Evolutionary conservation across 352 stramenopile species (phyloP), one percentile per base, ranked within the genome.

Genomic region (Discostella stelligera): DNA sequence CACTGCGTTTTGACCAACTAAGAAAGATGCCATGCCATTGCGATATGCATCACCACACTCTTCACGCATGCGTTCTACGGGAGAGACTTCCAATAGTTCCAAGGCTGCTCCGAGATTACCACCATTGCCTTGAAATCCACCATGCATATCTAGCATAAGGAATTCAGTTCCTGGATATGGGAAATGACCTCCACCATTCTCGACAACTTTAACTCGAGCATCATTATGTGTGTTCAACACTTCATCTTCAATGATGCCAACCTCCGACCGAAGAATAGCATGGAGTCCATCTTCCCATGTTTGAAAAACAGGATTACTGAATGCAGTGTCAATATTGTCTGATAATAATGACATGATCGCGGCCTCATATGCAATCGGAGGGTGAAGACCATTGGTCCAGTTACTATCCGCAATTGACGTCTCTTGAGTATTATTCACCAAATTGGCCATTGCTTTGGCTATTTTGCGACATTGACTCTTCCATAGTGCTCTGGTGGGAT

Each of bases 281-380:
- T 81, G 80, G 2, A 93, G 44, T n/a, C 59, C 75, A 10, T 83
- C 65, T 41, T 88, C 79, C 87, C 87, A 93, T 0, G 78, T 78
- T 16, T 64, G 49, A 39, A 77, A 74, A 16, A 72, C 52, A 0
- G 83, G 72, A 71, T 89, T 91, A 3, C 63, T 41, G 3, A 90
- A 54, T 30, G 81, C 79, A 32, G 62, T 74, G 9, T 84, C 50
- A 14, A 77, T n/a, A 77, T 91, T 68, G 67, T 89, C 80, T 8
- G 80, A 70, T 20, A 93, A 71, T 18, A 93, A 46, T 37, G 83
- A 56, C 14, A 79, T 71, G 50, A 93, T 90, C 0, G 84, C 87
- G 25, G 71, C 67, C 69, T 91, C 85, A 37, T 91, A 85, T 13
- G 72, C 72, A 48, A 70, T 30, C 0, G 66, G 69, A 5, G 67